Evolutionary conservation across 148 eudicot genomes (phyloP).

Genomic region (Rhododendron ovatum): DNA sequence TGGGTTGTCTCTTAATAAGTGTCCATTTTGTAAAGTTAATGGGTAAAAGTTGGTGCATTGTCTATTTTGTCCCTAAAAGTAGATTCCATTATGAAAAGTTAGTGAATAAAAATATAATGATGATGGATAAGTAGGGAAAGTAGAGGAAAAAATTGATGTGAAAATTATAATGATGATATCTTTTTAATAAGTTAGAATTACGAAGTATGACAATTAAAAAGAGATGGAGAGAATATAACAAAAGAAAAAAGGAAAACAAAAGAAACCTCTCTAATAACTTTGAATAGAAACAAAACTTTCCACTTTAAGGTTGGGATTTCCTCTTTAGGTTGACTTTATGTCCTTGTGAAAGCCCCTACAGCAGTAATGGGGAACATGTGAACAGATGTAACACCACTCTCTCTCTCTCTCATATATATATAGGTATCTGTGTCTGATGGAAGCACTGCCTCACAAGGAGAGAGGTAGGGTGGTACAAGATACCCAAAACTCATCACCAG

Average conservation of each 20-base stretch:
- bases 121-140: too few relatives aligned
- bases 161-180: too few relatives aligned
- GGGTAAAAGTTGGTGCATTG: too few relatives aligned
- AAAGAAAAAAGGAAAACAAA: background rate
- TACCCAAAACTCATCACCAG: background rate
- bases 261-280: background rate
- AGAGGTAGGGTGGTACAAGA: background rate
- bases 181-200: too few relatives aligned
- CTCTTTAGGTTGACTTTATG: background rate
- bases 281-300: background rate
- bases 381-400: constrained; percentile 13
- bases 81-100: too few relatives aligned
- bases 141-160: too few relatives aligned
- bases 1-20: too few relatives aligned
- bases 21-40: too few relatives aligned
- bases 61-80: too few relatives aligned
- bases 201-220: too few relatives aligned
- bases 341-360: constrained; percentile 7
- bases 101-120: too few relatives aligned
- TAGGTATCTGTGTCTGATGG: background rate
- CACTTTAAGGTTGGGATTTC: background rate
- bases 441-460: background rate
- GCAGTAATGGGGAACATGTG: constrained; percentile 37
- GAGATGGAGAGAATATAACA: background rate
- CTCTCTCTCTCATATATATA: background rate